A percentile compares a stretch with the other conserved stretches of the same genome.
phyloP scores from a whole-genome alignment of 345 rosid genomes.

The Hevea brasiliensis region DNA sequence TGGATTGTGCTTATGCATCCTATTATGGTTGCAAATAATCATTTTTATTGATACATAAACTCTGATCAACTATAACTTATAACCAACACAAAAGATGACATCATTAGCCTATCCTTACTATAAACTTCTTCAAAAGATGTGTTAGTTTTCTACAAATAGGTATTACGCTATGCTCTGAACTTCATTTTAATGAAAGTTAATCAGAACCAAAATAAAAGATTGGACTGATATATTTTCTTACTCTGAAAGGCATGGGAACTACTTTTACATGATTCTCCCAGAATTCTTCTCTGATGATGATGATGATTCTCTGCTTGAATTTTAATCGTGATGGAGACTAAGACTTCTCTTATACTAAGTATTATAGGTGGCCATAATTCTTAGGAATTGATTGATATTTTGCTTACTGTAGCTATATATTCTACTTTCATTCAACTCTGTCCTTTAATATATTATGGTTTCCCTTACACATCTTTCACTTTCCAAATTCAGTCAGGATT shows the following conservation, averaged over 20 bases:
- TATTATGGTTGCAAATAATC: background rate
- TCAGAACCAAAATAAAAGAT: constrained; percentile 9
- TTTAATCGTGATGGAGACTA: background rate
- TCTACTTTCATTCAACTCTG: constrained; percentile 1
- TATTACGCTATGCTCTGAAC: background rate
- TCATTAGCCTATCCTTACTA: background rate
- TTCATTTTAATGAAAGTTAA: constrained; percentile 9
- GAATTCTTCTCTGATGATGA: constrained; percentile 2
- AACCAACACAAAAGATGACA: constrained; percentile 1
- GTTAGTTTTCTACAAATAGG: background rate
- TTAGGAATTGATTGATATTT: constrained; percentile 13
- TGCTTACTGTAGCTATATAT: constrained; percentile 9
- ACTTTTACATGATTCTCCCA: background rate
- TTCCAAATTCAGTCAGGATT: constrained; percentile 78
- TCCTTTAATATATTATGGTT: background rate
- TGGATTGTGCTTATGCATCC: background rate
- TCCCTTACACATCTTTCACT: constrained; percentile 21
- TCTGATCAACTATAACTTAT: background rate
- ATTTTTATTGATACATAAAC: background rate
- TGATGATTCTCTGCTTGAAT: background rate
- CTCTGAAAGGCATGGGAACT: background rate
- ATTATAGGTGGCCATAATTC: background rate
- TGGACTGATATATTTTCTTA: background rate
- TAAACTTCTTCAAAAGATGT: background rate
- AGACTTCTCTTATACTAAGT: background rate